These are phyloP conservation scores for Delonix regia DNA, from an alignment of 306 rosid species.

Conservation along the genomic window DNA sequence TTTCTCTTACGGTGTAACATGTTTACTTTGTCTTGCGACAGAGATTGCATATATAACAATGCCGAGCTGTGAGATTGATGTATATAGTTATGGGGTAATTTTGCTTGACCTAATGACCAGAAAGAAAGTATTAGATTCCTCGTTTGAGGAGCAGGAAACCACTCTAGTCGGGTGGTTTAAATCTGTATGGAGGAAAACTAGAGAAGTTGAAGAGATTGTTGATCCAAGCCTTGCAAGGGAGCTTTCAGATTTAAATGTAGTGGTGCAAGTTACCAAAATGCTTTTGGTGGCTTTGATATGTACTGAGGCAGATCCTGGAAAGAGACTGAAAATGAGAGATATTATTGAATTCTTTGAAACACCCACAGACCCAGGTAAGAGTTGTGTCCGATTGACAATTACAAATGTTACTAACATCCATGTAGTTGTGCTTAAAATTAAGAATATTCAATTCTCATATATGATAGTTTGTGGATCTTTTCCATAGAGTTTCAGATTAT, in stretches of 20 bases:
- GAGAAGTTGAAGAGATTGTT: background rate
- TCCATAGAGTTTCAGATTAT: background rate
- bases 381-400: background rate
- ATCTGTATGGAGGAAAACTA: background rate
- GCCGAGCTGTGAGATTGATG: slow-evolving; percentile 49
- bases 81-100: slow-evolving; percentile 59
- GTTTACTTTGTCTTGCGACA: slow-evolving; percentile 14
- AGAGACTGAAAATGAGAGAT: background rate
- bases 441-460: background rate
- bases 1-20: background rate
- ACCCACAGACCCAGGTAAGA: background rate
- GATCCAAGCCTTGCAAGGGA: background rate
- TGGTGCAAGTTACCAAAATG: background rate
- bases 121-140: slow-evolving; percentile 55
- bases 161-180: background rate
- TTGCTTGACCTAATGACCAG: slow-evolving; percentile 23
- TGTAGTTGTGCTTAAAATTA: background rate
- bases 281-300: background rate
- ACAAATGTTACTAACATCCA: background rate
- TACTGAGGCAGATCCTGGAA: background rate
- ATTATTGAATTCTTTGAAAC: background rate
- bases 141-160: slow-evolving; percentile 37
- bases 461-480: background rate
- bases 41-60: slow-evolving; percentile 51
- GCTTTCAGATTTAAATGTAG: background rate